Evolutionary conservation across 768 basidiomycete species (phyloP).

Genomic region (Russula olivacea): DNA sequence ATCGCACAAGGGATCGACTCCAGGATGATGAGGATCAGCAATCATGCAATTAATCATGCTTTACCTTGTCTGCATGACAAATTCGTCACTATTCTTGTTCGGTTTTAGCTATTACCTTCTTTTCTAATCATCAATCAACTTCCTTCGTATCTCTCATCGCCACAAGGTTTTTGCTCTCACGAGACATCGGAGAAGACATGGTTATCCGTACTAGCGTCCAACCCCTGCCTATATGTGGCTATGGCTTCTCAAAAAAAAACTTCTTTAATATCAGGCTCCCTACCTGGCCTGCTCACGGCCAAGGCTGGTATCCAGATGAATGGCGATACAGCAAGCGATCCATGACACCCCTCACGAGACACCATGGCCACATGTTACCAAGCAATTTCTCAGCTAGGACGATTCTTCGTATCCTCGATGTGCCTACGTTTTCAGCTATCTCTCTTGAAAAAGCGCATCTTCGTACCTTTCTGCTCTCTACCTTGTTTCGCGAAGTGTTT

Average conservation of each 20-base stretch:
- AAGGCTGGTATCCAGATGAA: not conserved
- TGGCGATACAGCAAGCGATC: not conserved
- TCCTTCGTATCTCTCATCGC: not conserved
- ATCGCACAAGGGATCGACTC: not conserved
- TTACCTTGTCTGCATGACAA: not conserved
- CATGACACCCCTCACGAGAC: not conserved
- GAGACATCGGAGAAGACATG: not conserved
- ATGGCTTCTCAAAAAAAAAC: not conserved
- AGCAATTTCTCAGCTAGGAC: not conserved
- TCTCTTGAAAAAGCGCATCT: not conserved
- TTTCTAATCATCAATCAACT: not conserved
- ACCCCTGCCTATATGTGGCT: not conserved
- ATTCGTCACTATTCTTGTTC: not conserved
- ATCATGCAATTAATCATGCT: not conserved
- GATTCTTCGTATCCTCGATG: not conserved
- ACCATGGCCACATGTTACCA: not conserved
- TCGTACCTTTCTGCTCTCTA: not conserved
- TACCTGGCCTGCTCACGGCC: not conserved
- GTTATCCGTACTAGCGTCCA: not conserved
- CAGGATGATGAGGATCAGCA: not conserved
- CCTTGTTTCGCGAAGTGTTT: not conserved
- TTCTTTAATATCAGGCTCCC: not conserved
- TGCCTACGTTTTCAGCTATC: not conserved
- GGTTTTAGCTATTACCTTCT: not conserved
- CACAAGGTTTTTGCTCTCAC: not conserved